Base-by-base conservation (phyloP, 1,284 basidiomycete species). In the Athelia sp. region DNA sequence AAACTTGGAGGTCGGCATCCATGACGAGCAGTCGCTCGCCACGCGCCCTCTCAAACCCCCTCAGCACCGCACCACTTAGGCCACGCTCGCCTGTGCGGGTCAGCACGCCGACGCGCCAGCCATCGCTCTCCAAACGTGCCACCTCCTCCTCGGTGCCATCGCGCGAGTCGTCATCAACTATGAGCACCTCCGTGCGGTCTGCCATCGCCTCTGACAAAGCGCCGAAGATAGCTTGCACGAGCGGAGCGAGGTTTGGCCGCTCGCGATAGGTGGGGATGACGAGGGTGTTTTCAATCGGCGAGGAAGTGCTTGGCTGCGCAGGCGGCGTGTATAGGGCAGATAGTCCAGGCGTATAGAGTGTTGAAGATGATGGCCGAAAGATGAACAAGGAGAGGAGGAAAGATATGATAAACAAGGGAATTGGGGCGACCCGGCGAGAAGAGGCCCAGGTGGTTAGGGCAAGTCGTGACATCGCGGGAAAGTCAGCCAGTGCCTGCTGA, bases 241-340 rank as follows among this genome's bases (percentile, higher is more conserved):
- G 66, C 14, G 72, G 69, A 22, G 66, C 62, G 40, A 73, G 55
- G 60, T 76, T 76, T 45, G 62, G 63, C 32, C 69, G 68, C 58
- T 76, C 74, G 54, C 67, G 69, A 61, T 72, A 76, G 8, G 72
- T 70, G 40, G 74, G 74, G n/a, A 76, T 66, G 55, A 76, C 57
- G 59, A 76, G 66, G 40, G 69, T 68, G 62, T 66, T 64, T 35
- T 58, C 57, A 34, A 68, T 66, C 38, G 56, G 46, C 47, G 47
- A 23, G 4, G 17, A 40, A 13, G 26, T 6, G 6, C 6, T 29
- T 4, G 26, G 26, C 26, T 29, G 26, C 6, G 26, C 26, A 13
- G 26, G 26, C 6, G 26, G 26, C 4, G 26, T 13, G 13, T 29
- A 29, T 4, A 29, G 26, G 26, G 26, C 26, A 13, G 26, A 29